Conservation (phyloP, 148 eudicot genomes). For the Bassia scoparia region DNA sequence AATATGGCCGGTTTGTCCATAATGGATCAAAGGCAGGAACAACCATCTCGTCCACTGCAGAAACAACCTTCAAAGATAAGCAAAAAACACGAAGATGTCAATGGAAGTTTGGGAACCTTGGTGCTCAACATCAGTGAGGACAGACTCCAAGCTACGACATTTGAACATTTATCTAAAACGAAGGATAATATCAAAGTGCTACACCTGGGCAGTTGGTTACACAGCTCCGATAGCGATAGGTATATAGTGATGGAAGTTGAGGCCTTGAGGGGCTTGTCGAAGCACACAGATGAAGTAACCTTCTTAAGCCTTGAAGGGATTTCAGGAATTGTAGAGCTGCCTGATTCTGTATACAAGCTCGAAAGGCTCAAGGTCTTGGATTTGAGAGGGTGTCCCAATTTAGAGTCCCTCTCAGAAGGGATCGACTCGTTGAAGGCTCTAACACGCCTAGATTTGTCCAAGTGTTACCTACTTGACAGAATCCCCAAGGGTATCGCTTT, state of each 20-base stretch:
- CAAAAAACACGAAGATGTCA: neutral
- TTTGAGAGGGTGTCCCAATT: slow-evolving; percentile 14
- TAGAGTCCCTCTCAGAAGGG: slow-evolving; percentile 8
- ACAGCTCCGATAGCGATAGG: neutral
- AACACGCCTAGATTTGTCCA: slow-evolving; percentile 17
- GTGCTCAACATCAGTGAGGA: slow-evolving; percentile 7
- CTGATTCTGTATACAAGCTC: slow-evolving; percentile 10
- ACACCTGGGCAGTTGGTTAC: slow-evolving; percentile 1
- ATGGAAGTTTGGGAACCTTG: neutral
- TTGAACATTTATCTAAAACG: neutral
- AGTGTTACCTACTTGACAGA: slow-evolving; percentile 16
- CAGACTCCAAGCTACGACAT: neutral
- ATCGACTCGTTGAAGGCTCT: neutral
- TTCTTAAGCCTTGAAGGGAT: slow-evolving; percentile 16
- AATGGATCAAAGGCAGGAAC: neutral
- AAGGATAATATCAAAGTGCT: slow-evolving; percentile 1
- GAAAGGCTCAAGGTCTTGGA: slow-evolving; percentile 11
- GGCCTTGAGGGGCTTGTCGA: neutral
- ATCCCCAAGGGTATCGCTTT: slow-evolving; percentile 3
- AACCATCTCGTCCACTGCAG: neutral
- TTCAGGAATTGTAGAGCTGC: slow-evolving; percentile 13
- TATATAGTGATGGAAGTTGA: slow-evolving; percentile 2
- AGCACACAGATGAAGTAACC: neutral
- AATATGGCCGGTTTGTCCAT: no score
- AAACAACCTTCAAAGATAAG: no score